Base-by-base conservation (phyloP, 495 filamentous ascomycete genomes). In the Aspergillus kassunensis region DNA sequence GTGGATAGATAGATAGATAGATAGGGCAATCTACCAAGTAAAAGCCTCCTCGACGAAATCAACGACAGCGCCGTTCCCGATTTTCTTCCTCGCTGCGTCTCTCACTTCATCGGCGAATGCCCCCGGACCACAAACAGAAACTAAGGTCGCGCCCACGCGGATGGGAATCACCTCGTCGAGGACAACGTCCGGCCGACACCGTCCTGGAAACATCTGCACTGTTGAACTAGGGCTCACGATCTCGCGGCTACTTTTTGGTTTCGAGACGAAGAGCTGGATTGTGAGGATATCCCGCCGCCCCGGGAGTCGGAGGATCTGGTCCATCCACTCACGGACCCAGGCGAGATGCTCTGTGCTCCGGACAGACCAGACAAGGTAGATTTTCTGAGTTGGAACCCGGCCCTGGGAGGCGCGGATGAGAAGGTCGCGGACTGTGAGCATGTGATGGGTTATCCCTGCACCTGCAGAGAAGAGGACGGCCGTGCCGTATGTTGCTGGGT, bases 1-100 rank as follows among this genome's bases (percentile, higher is more conserved):
- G n/a, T n/a, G n/a, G n/a, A n/a, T n/a, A 27, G 9, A 27, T 4
- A 27, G 24, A 27, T 27, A 27, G 9, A 4, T 27, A 27, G 24
- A 4, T 27, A 27, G n/a, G n/a, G 2, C 34, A 37, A 10, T 6
- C 10, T 47, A 89, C 87, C 87, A 92, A 12, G 87, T 92, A 71
- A 98, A 98, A 37, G 89, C 88, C 74, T 98, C 93, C 66, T 98
- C 93, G 19, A 91, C 77, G 69, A 97, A 97, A 66, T 97, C 91
- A 15, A 97, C 75, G 25, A 76, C 80, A 18, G 81, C 84, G 4
- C 79, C 77, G 44, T 81, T 76, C 42, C 88, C 82, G 57, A 86
- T 79, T 44, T 80, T 76, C 30, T 69, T 72, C 45, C 93, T 75
- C 16, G 87, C 81, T 16, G 90, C 90, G 18, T 72, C 72, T 20